Conservation (phyloP, 305 asterid species). For the Petunia hybrid region DNA sequence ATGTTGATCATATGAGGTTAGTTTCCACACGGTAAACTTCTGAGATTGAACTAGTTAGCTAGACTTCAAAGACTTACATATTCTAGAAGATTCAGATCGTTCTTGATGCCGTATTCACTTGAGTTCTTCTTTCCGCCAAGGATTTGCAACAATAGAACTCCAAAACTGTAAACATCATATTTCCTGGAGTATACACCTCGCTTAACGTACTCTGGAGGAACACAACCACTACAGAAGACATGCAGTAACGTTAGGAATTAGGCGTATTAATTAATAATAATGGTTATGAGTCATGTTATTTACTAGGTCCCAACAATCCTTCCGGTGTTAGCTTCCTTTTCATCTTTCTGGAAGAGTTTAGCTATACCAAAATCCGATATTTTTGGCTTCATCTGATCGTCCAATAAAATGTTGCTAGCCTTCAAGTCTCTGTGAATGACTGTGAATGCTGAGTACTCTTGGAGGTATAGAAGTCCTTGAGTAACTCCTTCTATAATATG, state of each 20-base stretch:
- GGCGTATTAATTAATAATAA: background rate
- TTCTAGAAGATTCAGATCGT: constrained; percentile 42
- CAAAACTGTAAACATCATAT: constrained; percentile 52
- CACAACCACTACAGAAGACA: constrained; percentile 41
- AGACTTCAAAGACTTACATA: constrained; percentile 37
- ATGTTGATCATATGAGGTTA: background rate
- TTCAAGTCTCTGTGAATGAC: constrained; percentile 52
- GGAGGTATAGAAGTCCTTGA: constrained; percentile 56
- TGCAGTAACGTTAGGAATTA: background rate
- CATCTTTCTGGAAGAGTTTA: constrained; percentile 42
- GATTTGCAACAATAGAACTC: constrained; percentile 49
- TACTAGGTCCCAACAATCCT: constrained; percentile 52
- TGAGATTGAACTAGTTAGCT: background rate
- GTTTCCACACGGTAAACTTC: background rate
- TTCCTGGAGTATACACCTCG: constrained; percentile 49
- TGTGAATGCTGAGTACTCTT: constrained; percentile 47
- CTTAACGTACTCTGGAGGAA: constrained; percentile 53
- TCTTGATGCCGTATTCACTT: constrained; percentile 36
- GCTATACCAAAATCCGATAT: constrained; percentile 59
- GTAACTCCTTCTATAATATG: constrained; percentile 46
- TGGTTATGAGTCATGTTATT: constrained; percentile 20
- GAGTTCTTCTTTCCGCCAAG: constrained; percentile 48
- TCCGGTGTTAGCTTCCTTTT: constrained; percentile 43
- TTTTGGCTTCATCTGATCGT: constrained; percentile 43
- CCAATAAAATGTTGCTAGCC: constrained; percentile 46